Percentiles rank a stretch among this genome's conserved stretches.
Evolutionary conservation across 768 basidiomycete species (phyloP).

Genomic region (Podaxis sp.): DNA sequence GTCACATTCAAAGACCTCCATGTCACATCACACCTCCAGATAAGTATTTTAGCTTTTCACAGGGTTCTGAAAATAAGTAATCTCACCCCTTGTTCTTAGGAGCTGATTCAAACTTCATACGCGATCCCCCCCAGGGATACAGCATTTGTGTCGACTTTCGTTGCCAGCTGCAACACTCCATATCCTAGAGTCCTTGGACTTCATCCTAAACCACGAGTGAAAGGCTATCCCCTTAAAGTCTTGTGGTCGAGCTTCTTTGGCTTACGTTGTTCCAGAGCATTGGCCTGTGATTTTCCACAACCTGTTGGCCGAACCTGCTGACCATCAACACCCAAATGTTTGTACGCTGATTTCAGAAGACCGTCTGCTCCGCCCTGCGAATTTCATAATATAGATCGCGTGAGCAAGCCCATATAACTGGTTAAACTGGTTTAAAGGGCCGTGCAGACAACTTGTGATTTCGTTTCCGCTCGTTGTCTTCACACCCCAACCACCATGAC

Average conservation of each 20-base stretch:
- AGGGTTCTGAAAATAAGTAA: too few species aligned
- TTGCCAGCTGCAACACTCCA: too few species aligned
- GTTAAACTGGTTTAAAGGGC: neutral
- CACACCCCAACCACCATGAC: slow-evolving; percentile 16
- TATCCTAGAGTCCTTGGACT: too few species aligned
- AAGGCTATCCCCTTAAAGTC: neutral
- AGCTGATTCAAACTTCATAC: too few species aligned
- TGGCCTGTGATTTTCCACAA: slow-evolving; percentile 6
- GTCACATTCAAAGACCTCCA: neutral
- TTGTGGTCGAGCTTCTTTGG: neutral
- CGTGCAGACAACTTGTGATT: neutral
- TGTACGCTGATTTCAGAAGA: neutral
- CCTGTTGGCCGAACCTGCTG: neutral
- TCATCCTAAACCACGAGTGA: too few species aligned
- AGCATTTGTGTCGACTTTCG: too few species aligned
- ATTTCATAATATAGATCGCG: neutral
- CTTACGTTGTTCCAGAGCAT: neutral
- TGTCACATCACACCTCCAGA: neutral
- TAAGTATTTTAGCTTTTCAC: too few species aligned
- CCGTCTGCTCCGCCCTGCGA: neutral
- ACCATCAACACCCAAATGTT: neutral
- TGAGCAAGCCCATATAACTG: neutral
- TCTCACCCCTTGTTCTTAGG: too few species aligned
- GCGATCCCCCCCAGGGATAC: too few species aligned
- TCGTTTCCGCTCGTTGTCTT: neutral